Percentiles rank a stretch among this genome's conserved stretches.
These are phyloP conservation scores for Calonectria ilicicola DNA, from an alignment of 2,329 filamentous ascomycete species.

Conservation along the genomic window DNA sequence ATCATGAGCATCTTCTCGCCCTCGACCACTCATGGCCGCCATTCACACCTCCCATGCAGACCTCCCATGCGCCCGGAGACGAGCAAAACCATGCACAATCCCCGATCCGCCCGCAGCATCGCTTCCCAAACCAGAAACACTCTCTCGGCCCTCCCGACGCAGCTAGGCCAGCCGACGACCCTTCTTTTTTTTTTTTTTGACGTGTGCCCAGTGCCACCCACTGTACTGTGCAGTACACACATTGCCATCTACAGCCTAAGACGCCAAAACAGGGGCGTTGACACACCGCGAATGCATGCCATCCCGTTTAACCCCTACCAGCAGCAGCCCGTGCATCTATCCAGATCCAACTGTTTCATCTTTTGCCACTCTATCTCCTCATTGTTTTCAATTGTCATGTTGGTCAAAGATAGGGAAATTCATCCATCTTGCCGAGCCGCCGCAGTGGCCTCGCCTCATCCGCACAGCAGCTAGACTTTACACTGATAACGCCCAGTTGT, in stretches of 20 bases:
- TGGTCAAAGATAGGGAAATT: neutral
- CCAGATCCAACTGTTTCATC: neutral
- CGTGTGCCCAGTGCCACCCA: neutral
- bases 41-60: neutral
- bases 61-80: neutral
- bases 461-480: neutral
- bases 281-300: constrained; percentile 19
- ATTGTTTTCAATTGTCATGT: neutral
- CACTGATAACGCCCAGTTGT: neutral
- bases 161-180: neutral
- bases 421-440: neutral
- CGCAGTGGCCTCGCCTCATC: neutral
- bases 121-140: neutral
- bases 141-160: neutral
- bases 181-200: too few relatives aligned
- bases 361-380: neutral
- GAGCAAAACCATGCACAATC: neutral
- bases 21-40: neutral
- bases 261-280: constrained; percentile 8
- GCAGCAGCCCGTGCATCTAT: neutral
- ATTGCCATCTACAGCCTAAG: neutral
- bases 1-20: neutral
- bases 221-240: too few relatives aligned
- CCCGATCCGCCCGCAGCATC: neutral
- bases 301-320: constrained; percentile 3